Conservation (phyloP, 2,329 filamentous ascomycete genomes). For the Fusarium sp. region DNA sequence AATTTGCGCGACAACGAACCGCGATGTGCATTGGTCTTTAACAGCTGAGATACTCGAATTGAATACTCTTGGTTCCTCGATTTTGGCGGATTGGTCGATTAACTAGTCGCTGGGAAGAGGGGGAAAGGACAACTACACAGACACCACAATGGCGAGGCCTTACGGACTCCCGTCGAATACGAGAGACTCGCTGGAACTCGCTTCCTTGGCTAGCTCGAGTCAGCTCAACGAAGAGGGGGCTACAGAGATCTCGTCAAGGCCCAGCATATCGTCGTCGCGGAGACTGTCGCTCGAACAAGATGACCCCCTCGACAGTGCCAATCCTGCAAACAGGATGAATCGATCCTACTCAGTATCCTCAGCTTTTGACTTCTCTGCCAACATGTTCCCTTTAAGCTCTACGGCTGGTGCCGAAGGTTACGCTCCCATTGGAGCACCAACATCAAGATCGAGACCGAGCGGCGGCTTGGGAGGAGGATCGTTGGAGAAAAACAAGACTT, state of each 20-base stretch:
- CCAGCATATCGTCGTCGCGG: constrained; percentile 92
- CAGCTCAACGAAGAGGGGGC: constrained; percentile 61
- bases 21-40: constrained; percentile 44
- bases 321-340: constrained; percentile 56
- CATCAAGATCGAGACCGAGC: constrained; percentile 57
- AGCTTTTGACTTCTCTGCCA: constrained; percentile 94
- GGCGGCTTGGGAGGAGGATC: constrained; percentile 76
- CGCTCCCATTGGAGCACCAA: constrained; percentile 83
- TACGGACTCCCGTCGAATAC: constrained; percentile 57
- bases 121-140: not conserved
- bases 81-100: constrained; percentile 3
- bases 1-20: constrained; percentile 4
- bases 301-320: constrained; percentile 73
- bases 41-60: constrained; percentile 14
- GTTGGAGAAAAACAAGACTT: constrained; percentile 92
- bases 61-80: constrained; percentile 13
- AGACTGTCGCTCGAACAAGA: constrained; percentile 85
- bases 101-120: constrained; percentile 5
- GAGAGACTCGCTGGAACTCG: constrained; percentile 95
- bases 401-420: constrained; percentile 78
- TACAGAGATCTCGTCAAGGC: constrained; percentile 75
- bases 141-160: constrained; percentile 53
- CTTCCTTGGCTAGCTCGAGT: constrained; percentile 89
- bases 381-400: constrained; percentile 90
- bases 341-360: constrained; percentile 92